Percentiles rank a stretch among this genome's conserved stretches.
Evolutionary conservation across 352 stramenopile genomes (phyloP).

Genomic region (Albugo laibachii): DNA sequence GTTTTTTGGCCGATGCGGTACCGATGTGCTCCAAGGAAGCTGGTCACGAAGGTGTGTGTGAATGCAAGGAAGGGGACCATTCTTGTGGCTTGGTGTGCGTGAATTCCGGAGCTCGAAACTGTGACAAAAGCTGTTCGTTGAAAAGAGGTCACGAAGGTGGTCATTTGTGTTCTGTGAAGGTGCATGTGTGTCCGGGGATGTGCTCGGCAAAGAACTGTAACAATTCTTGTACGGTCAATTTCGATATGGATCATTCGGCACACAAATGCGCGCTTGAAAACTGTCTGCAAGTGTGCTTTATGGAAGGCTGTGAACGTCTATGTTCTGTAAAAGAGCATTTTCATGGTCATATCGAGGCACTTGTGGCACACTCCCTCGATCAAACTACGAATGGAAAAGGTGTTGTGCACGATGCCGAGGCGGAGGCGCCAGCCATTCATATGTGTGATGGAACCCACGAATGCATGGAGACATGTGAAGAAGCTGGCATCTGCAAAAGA

Average conservation of each 20-base stretch:
- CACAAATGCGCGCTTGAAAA: conserved; percentile 43
- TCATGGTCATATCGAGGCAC: conserved; percentile 25
- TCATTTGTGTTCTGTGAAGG: conserved; percentile 29
- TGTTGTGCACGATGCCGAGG: conserved; percentile 14
- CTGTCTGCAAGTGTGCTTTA: conserved; percentile 35
- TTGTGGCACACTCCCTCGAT: conserved; percentile 27
- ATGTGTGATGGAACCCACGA: conserved; percentile 34
- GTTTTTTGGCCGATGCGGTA: conserved; percentile 12
- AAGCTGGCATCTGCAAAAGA: conserved; percentile 41
- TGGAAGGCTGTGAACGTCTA: conserved; percentile 29
- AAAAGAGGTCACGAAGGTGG: conserved; percentile 19
- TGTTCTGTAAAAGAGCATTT: conserved; percentile 42
- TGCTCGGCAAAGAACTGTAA: conserved; percentile 24
- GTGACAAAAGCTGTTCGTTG: conserved; percentile 19
- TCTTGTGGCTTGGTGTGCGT: conserved; percentile 29
- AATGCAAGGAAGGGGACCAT: conserved; percentile 37
- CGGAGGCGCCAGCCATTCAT: conserved; percentile 23
- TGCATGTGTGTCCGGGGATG: conserved; percentile 31
- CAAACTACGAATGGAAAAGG: conserved; percentile 15
- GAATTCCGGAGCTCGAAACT: conserved; percentile 25
- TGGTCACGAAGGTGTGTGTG: conserved; percentile 43
- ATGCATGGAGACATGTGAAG: conserved; percentile 28
- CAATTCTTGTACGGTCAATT: conserved; percentile 24
- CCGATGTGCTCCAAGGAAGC: conserved; percentile 26
- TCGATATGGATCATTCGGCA: conserved; percentile 21